Evolutionary conservation across 2,329 filamentous ascomycete species (phyloP), one percentile per base, ranked within the genome.

Genomic region (Claviceps humidiphila): DNA sequence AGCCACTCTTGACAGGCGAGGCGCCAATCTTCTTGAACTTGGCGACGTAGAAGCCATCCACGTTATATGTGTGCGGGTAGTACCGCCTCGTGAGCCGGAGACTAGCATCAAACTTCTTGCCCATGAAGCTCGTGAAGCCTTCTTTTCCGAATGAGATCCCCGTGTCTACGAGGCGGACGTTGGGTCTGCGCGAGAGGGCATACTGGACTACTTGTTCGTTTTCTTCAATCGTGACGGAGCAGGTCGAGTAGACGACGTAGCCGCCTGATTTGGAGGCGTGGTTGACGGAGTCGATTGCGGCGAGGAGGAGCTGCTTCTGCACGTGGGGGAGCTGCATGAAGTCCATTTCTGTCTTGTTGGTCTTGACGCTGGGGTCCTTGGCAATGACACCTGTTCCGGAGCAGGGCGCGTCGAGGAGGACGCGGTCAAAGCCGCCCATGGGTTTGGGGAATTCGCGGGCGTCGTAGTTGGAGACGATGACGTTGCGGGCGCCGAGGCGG

Each of bases 41-140:
- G 63, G 89, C 88, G 56, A 98, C 93, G 66, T 89, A 98, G 82
- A 98, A 98, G 58, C 93, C 93, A 67, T 97, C 93, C 38, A 98
- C 89, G 71, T 96, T 95, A 74, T 93, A 89, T 20, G 85, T 80
- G 66, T 95, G 89, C 0, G 89, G 89, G 70, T 94, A 95, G 74
- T 89, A 95, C 53, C 90, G 77, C 58, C 88, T 76, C 16, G 89
- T 90, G 65, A 90, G 74, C 63, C 85, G 87, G 74, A 98, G 81
- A 59, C 81, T 86, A 5, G 85, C 78, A 65, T 95, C 86, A 71
- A 98, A 98, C 54, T 80, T 82, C 76, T 97, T 97, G 70, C 89
- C 87, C 74, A 86, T 86, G 71, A 85, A 96, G 67, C 79, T 86
- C 16, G 84, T 89, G 76, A 97, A 97, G 20, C 93, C 93, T 62